phyloP scores from a whole-genome alignment of 2,329 filamentous ascomycete genomes.

The Aureobasidium leucospermi region DNA sequence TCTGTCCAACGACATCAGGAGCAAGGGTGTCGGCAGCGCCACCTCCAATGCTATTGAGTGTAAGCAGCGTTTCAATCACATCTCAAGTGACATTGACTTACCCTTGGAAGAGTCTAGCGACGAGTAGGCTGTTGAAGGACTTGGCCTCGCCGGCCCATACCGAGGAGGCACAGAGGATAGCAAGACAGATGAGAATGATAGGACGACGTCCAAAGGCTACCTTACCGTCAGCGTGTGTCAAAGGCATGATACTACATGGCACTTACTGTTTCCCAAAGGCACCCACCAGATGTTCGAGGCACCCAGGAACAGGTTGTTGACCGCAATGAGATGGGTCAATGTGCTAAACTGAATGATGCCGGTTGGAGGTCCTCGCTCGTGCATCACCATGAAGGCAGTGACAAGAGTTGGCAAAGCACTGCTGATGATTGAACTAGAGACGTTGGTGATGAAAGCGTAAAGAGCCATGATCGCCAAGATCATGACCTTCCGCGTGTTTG shows the following conservation, averaged over 20 bases:
- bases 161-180: constrained; percentile 29
- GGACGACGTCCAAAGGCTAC: constrained; percentile 32
- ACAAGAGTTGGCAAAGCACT: constrained; percentile 31
- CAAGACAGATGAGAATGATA: constrained; percentile 29
- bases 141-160: constrained; percentile 35
- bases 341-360: constrained; percentile 22
- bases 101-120: constrained; percentile 33
- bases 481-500: constrained; percentile 28
- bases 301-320: constrained; percentile 33
- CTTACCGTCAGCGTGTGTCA: not conserved
- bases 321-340: constrained; percentile 32
- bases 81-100: no score
- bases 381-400: constrained; percentile 22
- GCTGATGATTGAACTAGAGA: constrained; percentile 30
- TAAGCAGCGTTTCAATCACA: not conserved
- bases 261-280: constrained; percentile 30
- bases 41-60: constrained; percentile 20
- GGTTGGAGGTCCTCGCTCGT: constrained; percentile 12
- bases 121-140: constrained; percentile 30
- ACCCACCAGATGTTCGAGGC: constrained; percentile 35
- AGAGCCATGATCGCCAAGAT: constrained; percentile 32
- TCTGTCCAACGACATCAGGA: constrained; percentile 34
- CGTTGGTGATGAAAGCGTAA: constrained; percentile 32
- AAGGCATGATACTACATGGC: no score
- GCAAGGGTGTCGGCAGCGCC: constrained; percentile 34